Percentiles rank a stretch among this genome's conserved stretches.
These are phyloP conservation scores for Ustilago hordei DNA, from an alignment of 1,284 basidiomycete genomes.

Conservation along the genomic window DNA sequence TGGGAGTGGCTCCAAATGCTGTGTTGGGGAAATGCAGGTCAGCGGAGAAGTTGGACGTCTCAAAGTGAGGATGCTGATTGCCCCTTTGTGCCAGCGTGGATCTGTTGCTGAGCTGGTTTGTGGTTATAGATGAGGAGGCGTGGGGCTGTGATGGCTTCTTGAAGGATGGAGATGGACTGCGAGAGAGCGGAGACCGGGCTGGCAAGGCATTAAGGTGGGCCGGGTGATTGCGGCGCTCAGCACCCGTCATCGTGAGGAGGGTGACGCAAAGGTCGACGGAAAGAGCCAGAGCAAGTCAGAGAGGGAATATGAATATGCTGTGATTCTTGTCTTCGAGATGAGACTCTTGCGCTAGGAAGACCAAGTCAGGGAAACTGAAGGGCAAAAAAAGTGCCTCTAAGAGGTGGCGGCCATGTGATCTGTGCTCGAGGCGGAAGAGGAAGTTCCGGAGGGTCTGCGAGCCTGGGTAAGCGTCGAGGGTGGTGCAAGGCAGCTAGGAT, in stretches of 20 bases:
- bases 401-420: not conserved
- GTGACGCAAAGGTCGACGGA: constrained; percentile 5
- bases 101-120: constrained; percentile 13
- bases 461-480: not conserved
- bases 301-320: no score
- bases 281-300: not conserved
- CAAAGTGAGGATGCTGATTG: constrained; percentile 33
- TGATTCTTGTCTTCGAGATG: not conserved
- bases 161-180: constrained; percentile 27
- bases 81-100: constrained; percentile 32
- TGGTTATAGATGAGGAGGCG: constrained; percentile 14
- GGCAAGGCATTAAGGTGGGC: constrained; percentile 33
- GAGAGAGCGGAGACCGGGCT: constrained; percentile 20
- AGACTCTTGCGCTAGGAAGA: not conserved
- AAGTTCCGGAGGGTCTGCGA: not conserved
- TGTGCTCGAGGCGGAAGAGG: not conserved
- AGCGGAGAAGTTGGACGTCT: constrained; percentile 16
- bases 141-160: constrained; percentile 14
- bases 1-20: constrained; percentile 42
- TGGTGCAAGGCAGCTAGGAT: not conserved
- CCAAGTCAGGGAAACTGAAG: not conserved
- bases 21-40: constrained; percentile 13
- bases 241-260: constrained; percentile 35
- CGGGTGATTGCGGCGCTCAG: constrained; percentile 43
- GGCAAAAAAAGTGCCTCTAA: not conserved